Evolutionary conservation across 495 filamentous ascomycete genomes (phyloP), one percentile per base, ranked within the genome.

Genomic region (Ascodesmis nigricans): DNA sequence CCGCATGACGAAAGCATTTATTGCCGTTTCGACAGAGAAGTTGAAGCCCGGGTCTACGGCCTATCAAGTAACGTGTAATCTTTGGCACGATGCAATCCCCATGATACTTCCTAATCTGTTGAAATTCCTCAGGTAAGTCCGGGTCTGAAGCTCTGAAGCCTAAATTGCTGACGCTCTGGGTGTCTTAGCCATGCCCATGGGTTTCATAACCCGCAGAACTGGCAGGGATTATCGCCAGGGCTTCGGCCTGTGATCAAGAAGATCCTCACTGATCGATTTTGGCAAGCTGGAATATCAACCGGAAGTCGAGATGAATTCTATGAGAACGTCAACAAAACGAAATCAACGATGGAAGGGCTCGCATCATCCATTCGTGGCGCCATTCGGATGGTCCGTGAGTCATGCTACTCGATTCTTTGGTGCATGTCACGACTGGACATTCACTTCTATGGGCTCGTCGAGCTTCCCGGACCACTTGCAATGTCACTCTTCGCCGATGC

Each of bases 261-360:
- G 4, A 78, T 93, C 29, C 58, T 99, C 11, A 91, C 81, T 1
- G 87, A 99, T 57, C 75, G 87, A 16, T 95, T 99, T 49, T 99
- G 87, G 87, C 87, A 99, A 64, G 77, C 84, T 10, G 87, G 87
- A 10, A 99, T 99, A 25, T 93, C 87, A 0, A 76, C 66, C 42
- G 87, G 91, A 17, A 93, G 76, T 44, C 75, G 81, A 45, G 87
- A 95, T 33, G 81, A 92, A 21, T 99, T 99, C 49, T 95, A 92
- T 54, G 78, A 87, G 26, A 67, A 74, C 26, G 82, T 99, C 20
- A 71, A 74, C 6, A 71, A 75, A 16, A 93, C 91, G 22, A 87
- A 79, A 56, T 63, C 65, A 29, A 91, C 82, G 0, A 64, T 92
- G 24, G 87, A 99, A 56, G 87, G 87, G 0, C 75, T 95, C 34